These are phyloP conservation scores for Zelopaecilomyces penicillatus DNA, from an alignment of 2,329 filamentous ascomycete species.

Conservation along the genomic window DNA sequence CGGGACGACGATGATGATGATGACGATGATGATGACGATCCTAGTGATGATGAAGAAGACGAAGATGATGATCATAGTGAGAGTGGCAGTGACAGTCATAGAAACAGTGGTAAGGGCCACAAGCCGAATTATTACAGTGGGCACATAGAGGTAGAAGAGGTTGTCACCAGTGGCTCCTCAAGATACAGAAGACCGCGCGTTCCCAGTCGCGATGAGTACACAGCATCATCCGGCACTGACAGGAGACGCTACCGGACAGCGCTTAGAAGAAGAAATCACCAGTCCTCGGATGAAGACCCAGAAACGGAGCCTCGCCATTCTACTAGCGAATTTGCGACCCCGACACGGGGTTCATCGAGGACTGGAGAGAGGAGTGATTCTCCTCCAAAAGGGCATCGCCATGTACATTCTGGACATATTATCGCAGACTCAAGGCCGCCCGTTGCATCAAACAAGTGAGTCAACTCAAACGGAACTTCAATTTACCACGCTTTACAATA, in stretches of 20 bases:
- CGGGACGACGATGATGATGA: conserved; percentile 13
- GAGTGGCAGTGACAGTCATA: no score
- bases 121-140: neutral
- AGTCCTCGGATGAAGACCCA: conserved; percentile 14
- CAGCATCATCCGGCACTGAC: conserved; percentile 16
- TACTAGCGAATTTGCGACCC: conserved; percentile 18
- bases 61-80: conserved; percentile 16
- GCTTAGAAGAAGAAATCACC: conserved; percentile 9
- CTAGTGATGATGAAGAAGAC: neutral
- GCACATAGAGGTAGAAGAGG: conserved; percentile 21
- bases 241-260: conserved; percentile 11
- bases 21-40: conserved; percentile 8
- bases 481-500: no score
- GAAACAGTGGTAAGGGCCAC: no score
- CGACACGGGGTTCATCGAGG: conserved; percentile 17
- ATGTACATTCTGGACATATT: conserved; percentile 18
- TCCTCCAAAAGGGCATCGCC: conserved; percentile 18
- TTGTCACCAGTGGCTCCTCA: conserved; percentile 13
- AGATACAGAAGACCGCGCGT: conserved; percentile 9
- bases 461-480: neutral
- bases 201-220: conserved; percentile 20
- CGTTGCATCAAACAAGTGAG: conserved; percentile 24
- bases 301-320: conserved; percentile 13
- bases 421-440: conserved; percentile 27
- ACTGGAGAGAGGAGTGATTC: conserved; percentile 22